A percentile compares a stretch with the other conserved stretches of the same genome.
Conservation (phyloP, 768 basidiomycete genomes). For the Coprinopsis marcescibilis region DNA sequence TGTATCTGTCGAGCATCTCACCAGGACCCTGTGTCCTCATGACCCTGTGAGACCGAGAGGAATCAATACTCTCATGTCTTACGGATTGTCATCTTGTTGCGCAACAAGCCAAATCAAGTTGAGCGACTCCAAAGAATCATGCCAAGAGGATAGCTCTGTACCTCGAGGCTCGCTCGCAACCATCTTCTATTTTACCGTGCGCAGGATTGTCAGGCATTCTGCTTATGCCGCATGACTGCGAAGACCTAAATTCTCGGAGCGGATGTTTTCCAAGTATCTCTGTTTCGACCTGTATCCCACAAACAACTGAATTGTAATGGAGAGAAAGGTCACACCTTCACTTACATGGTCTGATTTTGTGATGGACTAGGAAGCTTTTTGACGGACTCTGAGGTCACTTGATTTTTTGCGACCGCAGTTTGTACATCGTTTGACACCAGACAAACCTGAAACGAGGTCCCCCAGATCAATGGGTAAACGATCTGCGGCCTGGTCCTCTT, state of each 20-base stretch:
- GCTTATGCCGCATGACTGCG: background rate
- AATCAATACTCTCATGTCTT: slow-evolving; percentile 2
- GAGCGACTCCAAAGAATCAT: background rate
- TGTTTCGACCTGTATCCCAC: too few species aligned
- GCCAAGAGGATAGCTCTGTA: background rate
- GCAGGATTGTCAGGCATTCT: background rate
- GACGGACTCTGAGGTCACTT: slow-evolving; percentile 5
- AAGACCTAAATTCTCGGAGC: slow-evolving; percentile 1
- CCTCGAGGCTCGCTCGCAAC: too few species aligned
- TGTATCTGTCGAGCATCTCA: background rate
- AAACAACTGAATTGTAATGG: background rate
- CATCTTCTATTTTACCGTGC: too few species aligned
- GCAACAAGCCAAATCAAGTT: background rate
- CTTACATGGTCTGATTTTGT: too few species aligned
- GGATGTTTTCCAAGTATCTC: background rate
- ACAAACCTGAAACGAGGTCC: background rate
- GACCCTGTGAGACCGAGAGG: background rate
- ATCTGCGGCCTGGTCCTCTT: too few species aligned
- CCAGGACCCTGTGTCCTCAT: background rate
- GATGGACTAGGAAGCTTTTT: too few species aligned
- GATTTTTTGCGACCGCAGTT: background rate
- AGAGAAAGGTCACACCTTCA: background rate
- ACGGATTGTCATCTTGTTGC: background rate
- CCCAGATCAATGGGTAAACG: too few species aligned
- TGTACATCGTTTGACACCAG: background rate